Conservation (phyloP, 306 rosid species). For the Pyrus pyrifolia region DNA sequence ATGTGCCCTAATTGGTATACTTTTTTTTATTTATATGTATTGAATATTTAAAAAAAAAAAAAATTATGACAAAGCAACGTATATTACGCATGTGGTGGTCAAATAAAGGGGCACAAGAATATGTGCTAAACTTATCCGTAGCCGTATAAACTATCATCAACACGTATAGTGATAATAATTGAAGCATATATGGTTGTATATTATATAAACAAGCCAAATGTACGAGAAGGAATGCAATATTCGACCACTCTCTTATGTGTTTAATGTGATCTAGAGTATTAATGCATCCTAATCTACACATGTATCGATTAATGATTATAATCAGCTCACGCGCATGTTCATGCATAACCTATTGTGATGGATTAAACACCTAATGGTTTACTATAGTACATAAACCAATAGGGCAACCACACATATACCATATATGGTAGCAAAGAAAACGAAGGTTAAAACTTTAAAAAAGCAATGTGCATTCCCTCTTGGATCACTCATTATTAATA, state of each 20-base stretch:
- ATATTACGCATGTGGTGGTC: conserved; percentile 34
- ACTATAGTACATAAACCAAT: no score
- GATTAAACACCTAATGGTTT: neutral
- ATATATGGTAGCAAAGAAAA: neutral
- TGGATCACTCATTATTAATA: conserved; percentile 22
- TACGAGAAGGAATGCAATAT: neutral
- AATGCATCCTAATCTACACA: no score
- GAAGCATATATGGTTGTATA: neutral
- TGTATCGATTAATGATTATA: no score
- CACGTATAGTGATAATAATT: neutral
- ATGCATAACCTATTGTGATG: no score
- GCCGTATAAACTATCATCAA: neutral
- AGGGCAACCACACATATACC: neutral
- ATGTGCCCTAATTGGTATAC: conserved; percentile 5
- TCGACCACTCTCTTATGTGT: no score
- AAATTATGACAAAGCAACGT: neutral
- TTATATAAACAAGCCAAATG: neutral
- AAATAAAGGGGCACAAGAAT: conserved; percentile 15
- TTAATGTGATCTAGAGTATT: no score
- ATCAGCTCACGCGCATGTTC: neutral
- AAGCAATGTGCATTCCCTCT: conserved; percentile 23
- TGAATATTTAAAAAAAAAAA: neutral
- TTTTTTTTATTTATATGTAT: no score
- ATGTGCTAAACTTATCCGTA: conserved; percentile 13
- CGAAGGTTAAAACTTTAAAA: neutral